Base-by-base conservation (phyloP, 1,139 yeast species). In the Blastobotrys illinoisensis region DNA sequence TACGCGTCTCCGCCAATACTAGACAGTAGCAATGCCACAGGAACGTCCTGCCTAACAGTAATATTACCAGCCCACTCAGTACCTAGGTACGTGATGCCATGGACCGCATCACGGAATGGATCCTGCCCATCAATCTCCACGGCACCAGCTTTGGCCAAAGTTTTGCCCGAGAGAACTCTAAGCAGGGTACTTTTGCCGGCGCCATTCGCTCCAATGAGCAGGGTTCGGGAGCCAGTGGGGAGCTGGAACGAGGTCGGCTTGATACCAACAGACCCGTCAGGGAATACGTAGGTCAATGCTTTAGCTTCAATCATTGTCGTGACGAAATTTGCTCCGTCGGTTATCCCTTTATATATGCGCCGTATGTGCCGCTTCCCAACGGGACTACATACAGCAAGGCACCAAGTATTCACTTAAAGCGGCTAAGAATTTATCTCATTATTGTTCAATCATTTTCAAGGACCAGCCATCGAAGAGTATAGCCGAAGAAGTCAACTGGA, bases 41-140 rank as follows among this genome's bases (percentile, higher is more conserved):
- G 89, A 56, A 93, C 88, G 68, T 93, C 99, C 60, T 97, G 77
- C 64, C 91, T 84, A 2, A 91, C 95, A 50, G 90, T 83, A 19
- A 91, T 88, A 71, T 90, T 93, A 53, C 88, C 82, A 6, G 97
- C 97, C 99, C 99, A 93, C 68, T 93, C 99, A 0, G 98, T 93
- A 2, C 99, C 99, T 50, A 93, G 74, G 68, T 93, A 93, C 0
- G 97, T 88, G n/a, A 90, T 81, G 49, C 86, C 86, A 51, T 77
- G 81, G n/a, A 73, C 62, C 20, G 80, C 75, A 48, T 80, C 77
- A 47, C 82, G 76, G 72, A 93, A 93, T 1, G 99, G 99, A 65
- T 93, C 96, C 54, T 80, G 75, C 1, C 96, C 97, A 44, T 89
- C 88, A 18, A 93, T 79, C 14, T 60, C 52, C 48, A 78, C 76